These are phyloP conservation scores for Botrytis porri DNA, from an alignment of 2,329 filamentous ascomycete genomes.

Conservation along the genomic window DNA sequence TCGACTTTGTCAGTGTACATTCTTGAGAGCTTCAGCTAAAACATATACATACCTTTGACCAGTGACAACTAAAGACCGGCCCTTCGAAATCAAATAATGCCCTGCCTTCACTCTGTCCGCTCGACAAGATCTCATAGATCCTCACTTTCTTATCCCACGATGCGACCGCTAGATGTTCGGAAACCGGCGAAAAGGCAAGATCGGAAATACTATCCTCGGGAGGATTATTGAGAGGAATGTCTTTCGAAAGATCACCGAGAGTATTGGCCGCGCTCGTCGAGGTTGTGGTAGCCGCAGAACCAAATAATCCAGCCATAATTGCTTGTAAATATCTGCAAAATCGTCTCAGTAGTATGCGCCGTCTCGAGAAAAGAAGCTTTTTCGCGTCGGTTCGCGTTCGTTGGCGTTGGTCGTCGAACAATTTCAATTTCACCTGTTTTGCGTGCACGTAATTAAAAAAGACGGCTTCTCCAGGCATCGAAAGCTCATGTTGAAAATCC, in stretches of 20 bases:
- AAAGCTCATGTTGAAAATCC: constrained; percentile 11
- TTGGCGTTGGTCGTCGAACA: constrained; percentile 3
- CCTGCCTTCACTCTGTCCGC: constrained; percentile 78
- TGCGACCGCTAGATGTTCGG: constrained; percentile 80
- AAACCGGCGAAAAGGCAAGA: constrained; percentile 73
- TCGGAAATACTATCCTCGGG: constrained; percentile 90
- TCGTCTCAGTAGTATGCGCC: constrained; percentile 3
- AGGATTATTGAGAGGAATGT: constrained; percentile 73
- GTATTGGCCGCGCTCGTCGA: constrained; percentile 58
- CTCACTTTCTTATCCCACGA: constrained; percentile 99
- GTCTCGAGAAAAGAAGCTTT: not conserved
- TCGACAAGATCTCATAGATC: constrained; percentile 84
- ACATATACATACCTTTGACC: constrained; percentile 70
- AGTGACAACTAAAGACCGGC: constrained; percentile 80
- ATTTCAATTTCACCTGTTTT: constrained; percentile 11
- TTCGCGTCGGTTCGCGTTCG: constrained; percentile 14
- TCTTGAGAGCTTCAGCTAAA: constrained; percentile 6
- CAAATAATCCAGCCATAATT: constrained; percentile 63
- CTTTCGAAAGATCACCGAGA: constrained; percentile 85
- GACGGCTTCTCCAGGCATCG: constrained; percentile 5
- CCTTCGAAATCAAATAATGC: constrained; percentile 82
- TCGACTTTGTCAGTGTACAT: constrained; percentile 18
- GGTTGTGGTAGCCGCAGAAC: constrained; percentile 48
- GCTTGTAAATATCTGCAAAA: not conserved
- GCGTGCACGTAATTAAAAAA: constrained; percentile 17